Percentiles rank a stretch among this genome's conserved stretches.
Evolutionary conservation across 495 filamentous ascomycete genomes (phyloP).

Genomic region (Tuber calosporum): DNA sequence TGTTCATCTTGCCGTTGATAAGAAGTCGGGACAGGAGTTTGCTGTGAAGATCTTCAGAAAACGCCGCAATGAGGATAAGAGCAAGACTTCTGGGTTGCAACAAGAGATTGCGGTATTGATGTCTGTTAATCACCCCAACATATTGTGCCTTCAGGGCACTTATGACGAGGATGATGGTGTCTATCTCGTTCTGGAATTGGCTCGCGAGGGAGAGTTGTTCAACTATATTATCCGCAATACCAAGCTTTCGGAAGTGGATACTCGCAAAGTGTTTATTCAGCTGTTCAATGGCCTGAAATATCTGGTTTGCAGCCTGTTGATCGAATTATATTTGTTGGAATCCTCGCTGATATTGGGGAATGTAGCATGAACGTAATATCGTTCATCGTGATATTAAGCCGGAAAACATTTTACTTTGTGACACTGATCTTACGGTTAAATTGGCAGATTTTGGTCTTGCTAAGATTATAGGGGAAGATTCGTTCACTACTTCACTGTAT

Average conservation of each 20-base stretch:
- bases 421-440: conserved; percentile 79
- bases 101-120: conserved; percentile 95
- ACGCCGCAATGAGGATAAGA: conserved; percentile 66
- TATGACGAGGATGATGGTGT: conserved; percentile 88
- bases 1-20: conserved; percentile 85
- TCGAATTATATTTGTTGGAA: background rate
- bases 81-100: conserved; percentile 75
- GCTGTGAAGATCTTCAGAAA: conserved; percentile 94
- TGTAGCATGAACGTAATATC: conserved; percentile 90
- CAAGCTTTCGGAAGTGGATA: conserved; percentile 76
- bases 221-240: conserved; percentile 83
- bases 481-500: conserved; percentile 89
- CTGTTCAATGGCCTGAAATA: conserved; percentile 92
- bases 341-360: conserved; percentile 42
- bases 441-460: conserved; percentile 95
- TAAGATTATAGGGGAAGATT: conserved; percentile 97
- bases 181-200: conserved; percentile 87
- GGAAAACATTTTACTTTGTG: conserved; percentile 87
- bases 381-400: conserved; percentile 99
- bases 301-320: conserved; percentile 56
- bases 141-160: conserved; percentile 89
- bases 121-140: conserved; percentile 91
- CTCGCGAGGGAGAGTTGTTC: conserved; percentile 88
- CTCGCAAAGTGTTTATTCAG: conserved; percentile 80
- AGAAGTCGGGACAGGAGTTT: conserved; percentile 69